These are phyloP conservation scores for Penium margaritaceum DNA, from an alignment of 139 green algal species.

Conservation along the genomic window DNA sequence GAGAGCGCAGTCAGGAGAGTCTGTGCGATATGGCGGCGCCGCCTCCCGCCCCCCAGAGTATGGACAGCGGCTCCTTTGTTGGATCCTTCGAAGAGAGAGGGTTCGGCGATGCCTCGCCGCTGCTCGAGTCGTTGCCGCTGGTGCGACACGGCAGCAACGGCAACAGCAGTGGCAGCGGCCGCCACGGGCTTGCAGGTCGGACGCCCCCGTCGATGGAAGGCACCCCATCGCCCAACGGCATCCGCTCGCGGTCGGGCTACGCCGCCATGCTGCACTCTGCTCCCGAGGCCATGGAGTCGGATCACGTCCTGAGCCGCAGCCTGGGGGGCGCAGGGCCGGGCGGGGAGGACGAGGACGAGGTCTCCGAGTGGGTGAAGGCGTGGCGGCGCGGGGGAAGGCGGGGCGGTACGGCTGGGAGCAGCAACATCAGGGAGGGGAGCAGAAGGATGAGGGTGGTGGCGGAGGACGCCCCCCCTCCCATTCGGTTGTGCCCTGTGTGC, in stretches of 20 bases:
- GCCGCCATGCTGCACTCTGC: neutral
- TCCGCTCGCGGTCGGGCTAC: neutral
- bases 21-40: too few species aligned
- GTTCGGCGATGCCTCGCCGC: neutral
- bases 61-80: too few species aligned
- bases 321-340: too few species aligned
- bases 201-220: too few species aligned
- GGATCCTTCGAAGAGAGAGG: neutral
- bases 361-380: neutral
- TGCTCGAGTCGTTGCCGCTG: neutral
- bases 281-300: neutral
- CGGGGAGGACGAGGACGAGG: neutral
- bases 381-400: neutral
- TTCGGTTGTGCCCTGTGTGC: neutral
- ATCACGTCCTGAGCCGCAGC: conserved; percentile 5
- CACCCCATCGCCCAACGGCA: neutral
- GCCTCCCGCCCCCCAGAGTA: too few species aligned
- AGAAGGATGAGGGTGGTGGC: neutral
- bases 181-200: too few species aligned
- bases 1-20: too few species aligned
- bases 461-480: neutral
- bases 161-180: neutral
- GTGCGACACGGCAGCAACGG: neutral
- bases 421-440: neutral
- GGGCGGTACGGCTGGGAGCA: neutral